Evolutionary conservation across 257 asterid genomes (phyloP).

Genomic region (Nicotiana attenuata): DNA sequence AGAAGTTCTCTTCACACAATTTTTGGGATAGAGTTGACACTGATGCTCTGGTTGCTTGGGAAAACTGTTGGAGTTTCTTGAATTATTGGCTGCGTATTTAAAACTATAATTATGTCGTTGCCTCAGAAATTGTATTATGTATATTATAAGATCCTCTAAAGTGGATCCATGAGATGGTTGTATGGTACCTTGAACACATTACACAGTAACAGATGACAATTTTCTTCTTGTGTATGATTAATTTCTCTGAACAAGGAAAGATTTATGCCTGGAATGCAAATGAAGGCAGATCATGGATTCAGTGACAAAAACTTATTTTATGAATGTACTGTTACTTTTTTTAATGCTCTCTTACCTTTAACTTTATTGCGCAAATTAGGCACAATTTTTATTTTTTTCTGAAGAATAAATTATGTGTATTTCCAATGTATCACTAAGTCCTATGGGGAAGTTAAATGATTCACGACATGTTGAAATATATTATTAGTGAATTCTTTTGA

Average conservation of each 20-base stretch:
- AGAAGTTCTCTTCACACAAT: slow-evolving; percentile 69
- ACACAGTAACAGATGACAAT: neutral
- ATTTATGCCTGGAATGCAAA: neutral
- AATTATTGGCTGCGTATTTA: neutral
- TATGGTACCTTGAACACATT: neutral
- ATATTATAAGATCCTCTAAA: neutral
- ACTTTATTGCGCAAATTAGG: too few relatives aligned
- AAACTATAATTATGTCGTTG: neutral
- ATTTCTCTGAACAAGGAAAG: neutral
- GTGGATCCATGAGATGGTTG: neutral
- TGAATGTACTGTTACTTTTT: neutral
- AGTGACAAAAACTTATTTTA: neutral
- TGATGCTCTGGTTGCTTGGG: slow-evolving; percentile 91
- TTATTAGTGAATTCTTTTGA: too few relatives aligned
- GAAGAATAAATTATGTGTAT: too few relatives aligned
- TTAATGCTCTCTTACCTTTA: too few relatives aligned
- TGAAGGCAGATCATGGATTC: neutral
- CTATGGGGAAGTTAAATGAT: too few relatives aligned
- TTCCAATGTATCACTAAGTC: too few relatives aligned
- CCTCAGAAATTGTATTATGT: neutral
- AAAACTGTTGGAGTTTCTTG: slow-evolving; percentile 78
- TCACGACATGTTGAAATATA: too few relatives aligned
- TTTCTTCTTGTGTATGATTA: neutral
- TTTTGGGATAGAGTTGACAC: slow-evolving; percentile 76
- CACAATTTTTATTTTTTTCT: too few relatives aligned